Evolutionary conservation across 2,329 filamentous ascomycete species (phyloP).

Genomic region (Colletotrichum horii): DNA sequence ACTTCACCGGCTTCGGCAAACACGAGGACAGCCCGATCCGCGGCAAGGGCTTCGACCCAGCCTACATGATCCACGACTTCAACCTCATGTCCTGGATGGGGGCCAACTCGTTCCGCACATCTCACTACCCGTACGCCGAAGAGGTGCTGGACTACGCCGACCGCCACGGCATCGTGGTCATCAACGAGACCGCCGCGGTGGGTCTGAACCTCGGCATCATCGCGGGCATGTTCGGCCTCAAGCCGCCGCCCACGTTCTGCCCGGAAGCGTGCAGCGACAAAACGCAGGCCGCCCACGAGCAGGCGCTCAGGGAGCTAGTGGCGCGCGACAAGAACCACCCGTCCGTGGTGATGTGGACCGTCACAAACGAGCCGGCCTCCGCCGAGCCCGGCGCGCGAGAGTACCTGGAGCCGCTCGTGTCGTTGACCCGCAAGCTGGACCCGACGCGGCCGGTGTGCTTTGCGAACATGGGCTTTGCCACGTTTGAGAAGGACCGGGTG

Average conservation of each 20-base stretch:
- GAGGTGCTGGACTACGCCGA: conserved; percentile 34
- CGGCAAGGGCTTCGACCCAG: conserved; percentile 32
- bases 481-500: conserved; percentile 22
- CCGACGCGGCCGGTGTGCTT: conserved; percentile 29
- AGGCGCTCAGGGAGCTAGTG: conserved; percentile 28
- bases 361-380: conserved; percentile 30
- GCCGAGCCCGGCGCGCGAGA: conserved; percentile 23
- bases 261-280: conserved; percentile 23
- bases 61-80: conserved; percentile 36
- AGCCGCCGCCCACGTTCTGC: conserved; percentile 19
- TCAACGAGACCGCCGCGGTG: conserved; percentile 32
- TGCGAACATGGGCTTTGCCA: conserved; percentile 24
- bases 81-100: conserved; percentile 32
- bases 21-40: conserved; percentile 32
- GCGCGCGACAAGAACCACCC: conserved; percentile 31
- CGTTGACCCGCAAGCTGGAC: conserved; percentile 27
- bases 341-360: conserved; percentile 29
- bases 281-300: conserved; percentile 24
- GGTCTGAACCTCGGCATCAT: conserved; percentile 27
- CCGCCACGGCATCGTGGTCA: conserved; percentile 31
- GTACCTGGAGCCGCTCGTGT: conserved; percentile 29
- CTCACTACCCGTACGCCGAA: conserved; percentile 34
- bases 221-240: conserved; percentile 10
- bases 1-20: conserved; percentile 34
- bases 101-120: conserved; percentile 35